Evolutionary conservation across 176 grass and related monocot species (phyloP), one percentile per base, ranked within the genome.

Genomic region (Calamus simplicifolius): DNA sequence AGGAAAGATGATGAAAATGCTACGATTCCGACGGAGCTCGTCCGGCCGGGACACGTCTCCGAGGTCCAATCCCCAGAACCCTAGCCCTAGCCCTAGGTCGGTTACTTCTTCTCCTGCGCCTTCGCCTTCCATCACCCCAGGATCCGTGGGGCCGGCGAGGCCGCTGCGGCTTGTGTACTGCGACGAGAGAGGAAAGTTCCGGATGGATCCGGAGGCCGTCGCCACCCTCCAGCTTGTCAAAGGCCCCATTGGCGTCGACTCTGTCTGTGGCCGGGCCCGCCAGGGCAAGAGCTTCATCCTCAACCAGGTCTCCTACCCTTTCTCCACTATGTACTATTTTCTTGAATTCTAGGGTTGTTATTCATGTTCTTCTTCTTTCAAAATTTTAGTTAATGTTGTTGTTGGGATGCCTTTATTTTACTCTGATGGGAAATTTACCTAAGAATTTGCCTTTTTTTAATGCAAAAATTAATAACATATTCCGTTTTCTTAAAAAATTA

Each of bases 271-370:
- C 29, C 82, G 87, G 14, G 87, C 87, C 15, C 73, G 87, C 19
- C 87, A 90, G 70, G 87, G 87, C 52, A 91, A 91, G 87, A 91
- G 87, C 72, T 91, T 82, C 70, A 74, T 91, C 51, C 82, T 91
- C 58, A 85, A 91, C 59, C 75, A 85, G 79, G 82, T 91, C 48
- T 48, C n/a, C 27, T 29, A 13, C 49, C 7, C 16, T 16, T 53
- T 13, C 19, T 38, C 27, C 6, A 25, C 53, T 21, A 55, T 56
- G 8, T 12, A 2, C 8, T 25, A 23, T 19, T 56, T 56, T 19
- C 12, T 18, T 23, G 23, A 19, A 23, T 23, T 23, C 7, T 19
- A 56, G 6, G 53, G 53, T 56, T 25, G 6, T 19, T 19, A 2
- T 56, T 23, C n/a, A 13, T 52, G 50, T 52, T 25, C 53, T 10